Percentiles rank a stretch among this genome's conserved stretches.
Evolutionary conservation across 345 rosid species (phyloP).

Genomic region (Sonneratia caseolaris): DNA sequence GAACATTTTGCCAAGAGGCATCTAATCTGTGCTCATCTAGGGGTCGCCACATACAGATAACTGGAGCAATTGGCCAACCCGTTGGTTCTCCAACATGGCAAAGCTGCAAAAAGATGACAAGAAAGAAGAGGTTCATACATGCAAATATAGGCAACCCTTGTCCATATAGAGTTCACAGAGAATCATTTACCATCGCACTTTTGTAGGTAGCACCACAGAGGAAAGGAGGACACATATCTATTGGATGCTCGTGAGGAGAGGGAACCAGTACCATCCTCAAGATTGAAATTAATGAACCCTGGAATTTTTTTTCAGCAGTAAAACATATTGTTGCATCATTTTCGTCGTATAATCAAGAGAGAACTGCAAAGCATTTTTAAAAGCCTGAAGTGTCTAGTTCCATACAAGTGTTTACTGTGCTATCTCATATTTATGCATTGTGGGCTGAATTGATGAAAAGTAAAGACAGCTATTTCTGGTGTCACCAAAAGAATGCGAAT

Average conservation of each 20-base stretch:
- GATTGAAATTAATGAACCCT: conserved; percentile 55
- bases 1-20: conserved; percentile 12
- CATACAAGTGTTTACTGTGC: not conserved
- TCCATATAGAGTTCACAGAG: not conserved
- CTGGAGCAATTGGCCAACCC: conserved; percentile 55
- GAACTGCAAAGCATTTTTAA: not conserved
- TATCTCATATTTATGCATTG: conserved; percentile 54
- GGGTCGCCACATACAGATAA: conserved; percentile 71
- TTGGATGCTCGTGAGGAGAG: conserved; percentile 32
- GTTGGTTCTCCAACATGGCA: conserved; percentile 47
- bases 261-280: conserved; percentile 49
- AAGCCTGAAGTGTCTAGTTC: not conserved
- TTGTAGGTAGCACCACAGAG: conserved; percentile 50
- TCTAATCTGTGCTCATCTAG: conserved; percentile 16
- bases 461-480: conserved; percentile 46
- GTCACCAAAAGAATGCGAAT: not conserved
- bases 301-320: conserved; percentile 7
- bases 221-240: conserved; percentile 32
- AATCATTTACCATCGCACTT: conserved; percentile 50
- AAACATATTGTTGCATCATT: not conserved
- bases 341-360: not conserved
- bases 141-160: conserved; percentile 1
- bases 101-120: conserved; percentile 38
- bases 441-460: conserved; percentile 49
- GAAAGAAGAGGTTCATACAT: not conserved